Evolutionary conservation across 2,329 filamentous ascomycete species (phyloP), one percentile per base, ranked within the genome.

Genomic region (Arachnopeziza araneosa): DNA sequence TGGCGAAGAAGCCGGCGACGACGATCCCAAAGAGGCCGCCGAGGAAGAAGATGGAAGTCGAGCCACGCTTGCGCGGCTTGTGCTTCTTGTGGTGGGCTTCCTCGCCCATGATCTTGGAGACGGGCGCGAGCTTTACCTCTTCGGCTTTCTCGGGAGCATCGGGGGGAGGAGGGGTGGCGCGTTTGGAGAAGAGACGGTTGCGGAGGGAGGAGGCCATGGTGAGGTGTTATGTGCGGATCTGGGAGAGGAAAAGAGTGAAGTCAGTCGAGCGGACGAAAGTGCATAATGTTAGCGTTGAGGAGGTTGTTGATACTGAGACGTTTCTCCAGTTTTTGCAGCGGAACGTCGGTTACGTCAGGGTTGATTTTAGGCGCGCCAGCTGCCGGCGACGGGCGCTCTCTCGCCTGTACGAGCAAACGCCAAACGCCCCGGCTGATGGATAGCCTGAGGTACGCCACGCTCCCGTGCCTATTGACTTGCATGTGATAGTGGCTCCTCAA

Each of bases 11-110:
- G 30, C 92, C 88, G 1, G 95, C 95, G 1, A 88, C 81, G n/a
- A 96, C 77, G 59, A 99, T 83, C 14, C 95, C 95, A 68, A 95
- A 93, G n/a, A 99, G 70, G 50, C 92, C 91, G 32, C 95, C 95
- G 22, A 99, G 80, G 10, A 88, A 78, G 75, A 99, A 98, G 26
- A 97, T 89, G 70, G 96, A 85, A 1, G 87, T 87, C 74, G 85
- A 90, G 63, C 87, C 85, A 67, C 90, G 84, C 67, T 81, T 83
- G 21, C 36, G 48, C 58, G 71, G 69, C 48, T 68, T 68, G 9
- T 69, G 66, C 51, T 70, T 26, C 14, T 23, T 24, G 24, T 56
- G 51, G 10, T 59, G 24, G 24, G 24, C 30, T 23, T 60, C 48
- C 8, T 60, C 60, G 5, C 58, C 56, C 24, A 63, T 70, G 50